Percentiles rank a stretch among this genome's conserved stretches.
These are phyloP conservation scores for Lepiota venenata DNA, from an alignment of 768 basidiomycete genomes.

Conservation along the genomic window DNA sequence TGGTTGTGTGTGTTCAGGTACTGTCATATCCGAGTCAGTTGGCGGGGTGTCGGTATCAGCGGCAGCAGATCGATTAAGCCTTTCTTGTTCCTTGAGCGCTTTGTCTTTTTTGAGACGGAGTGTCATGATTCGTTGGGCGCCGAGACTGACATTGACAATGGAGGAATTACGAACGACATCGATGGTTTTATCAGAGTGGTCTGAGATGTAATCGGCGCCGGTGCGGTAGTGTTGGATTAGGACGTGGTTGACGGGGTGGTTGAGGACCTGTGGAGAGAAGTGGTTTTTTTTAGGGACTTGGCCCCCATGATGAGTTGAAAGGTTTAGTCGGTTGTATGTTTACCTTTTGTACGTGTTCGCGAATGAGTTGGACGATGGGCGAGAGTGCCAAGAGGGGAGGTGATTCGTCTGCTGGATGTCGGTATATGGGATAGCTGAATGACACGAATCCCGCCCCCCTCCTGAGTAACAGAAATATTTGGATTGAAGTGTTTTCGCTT, in stretches of 20 bases:
- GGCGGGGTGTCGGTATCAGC: neutral
- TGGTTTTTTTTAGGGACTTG: neutral
- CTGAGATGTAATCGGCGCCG: slow-evolving; percentile 80
- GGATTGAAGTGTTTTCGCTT: neutral
- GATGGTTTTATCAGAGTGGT: slow-evolving; percentile 86
- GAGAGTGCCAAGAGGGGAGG: slow-evolving; percentile 67
- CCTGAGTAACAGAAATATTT: neutral
- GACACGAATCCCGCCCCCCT: neutral
- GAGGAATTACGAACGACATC: slow-evolving; percentile 72
- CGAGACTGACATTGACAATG: slow-evolving; percentile 80
- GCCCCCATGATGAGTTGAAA: too few species aligned
- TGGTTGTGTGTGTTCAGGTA: slow-evolving; percentile 3
- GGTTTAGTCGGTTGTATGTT: too few species aligned
- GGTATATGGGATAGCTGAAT: slow-evolving; percentile 55
- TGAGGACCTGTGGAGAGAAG: too few species aligned
- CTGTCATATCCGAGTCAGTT: too few species aligned
- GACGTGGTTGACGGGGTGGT: slow-evolving; percentile 78
- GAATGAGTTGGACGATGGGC: slow-evolving; percentile 63
- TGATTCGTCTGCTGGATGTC: slow-evolving; percentile 79
- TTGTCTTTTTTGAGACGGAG: slow-evolving; percentile 63
- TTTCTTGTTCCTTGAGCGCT: slow-evolving; percentile 14
- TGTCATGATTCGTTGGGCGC: slow-evolving; percentile 75
- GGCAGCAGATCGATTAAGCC: neutral
- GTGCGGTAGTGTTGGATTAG: slow-evolving; percentile 79
- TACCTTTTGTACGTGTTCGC: slow-evolving; percentile 54